These are phyloP conservation scores for Monosporozyma solicola DNA, from an alignment of 805 yeast species.

Conservation along the genomic window DNA sequence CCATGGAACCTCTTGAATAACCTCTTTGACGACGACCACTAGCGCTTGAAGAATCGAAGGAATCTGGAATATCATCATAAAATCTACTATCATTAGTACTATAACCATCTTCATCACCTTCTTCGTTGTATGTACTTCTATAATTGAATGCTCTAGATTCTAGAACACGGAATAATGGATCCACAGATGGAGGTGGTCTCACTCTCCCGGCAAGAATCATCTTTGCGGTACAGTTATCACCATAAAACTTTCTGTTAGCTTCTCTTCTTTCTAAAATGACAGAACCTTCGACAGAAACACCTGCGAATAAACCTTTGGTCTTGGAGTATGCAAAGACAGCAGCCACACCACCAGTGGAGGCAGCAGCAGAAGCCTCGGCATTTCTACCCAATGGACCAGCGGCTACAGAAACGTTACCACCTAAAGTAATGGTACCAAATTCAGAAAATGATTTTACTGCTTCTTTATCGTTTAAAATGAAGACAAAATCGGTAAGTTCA, in stretches of 20 bases:
- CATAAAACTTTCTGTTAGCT: slow-evolving; percentile 92
- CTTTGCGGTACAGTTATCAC: slow-evolving; percentile 80
- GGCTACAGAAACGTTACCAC: slow-evolving; percentile 91
- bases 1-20: slow-evolving; percentile 8
- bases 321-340: slow-evolving; percentile 91
- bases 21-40: slow-evolving; percentile 23
- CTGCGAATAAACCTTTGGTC: slow-evolving; percentile 94
- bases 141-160: slow-evolving; percentile 75
- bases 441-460: slow-evolving; percentile 94
- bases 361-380: slow-evolving; percentile 96
- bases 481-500: slow-evolving; percentile 91
- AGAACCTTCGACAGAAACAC: slow-evolving; percentile 94
- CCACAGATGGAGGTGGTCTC: slow-evolving; percentile 90
- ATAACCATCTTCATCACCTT: slow-evolving; percentile 60
- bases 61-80: slow-evolving; percentile 47
- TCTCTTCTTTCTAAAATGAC: slow-evolving; percentile 95
- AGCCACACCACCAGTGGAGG: slow-evolving; percentile 76
- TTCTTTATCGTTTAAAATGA: slow-evolving; percentile 73
- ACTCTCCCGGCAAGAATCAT: slow-evolving; percentile 75
- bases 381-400: slow-evolving; percentile 97
- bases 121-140: slow-evolving; percentile 39
- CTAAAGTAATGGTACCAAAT: slow-evolving; percentile 86
- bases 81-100: slow-evolving; percentile 52
- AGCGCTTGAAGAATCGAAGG: slow-evolving; percentile 32
- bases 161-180: slow-evolving; percentile 73